Evolutionary conservation across 23 red algal genomes (phyloP), one percentile per base, ranked within the genome.

Genomic region (Gracilaria vermiculophylla): DNA sequence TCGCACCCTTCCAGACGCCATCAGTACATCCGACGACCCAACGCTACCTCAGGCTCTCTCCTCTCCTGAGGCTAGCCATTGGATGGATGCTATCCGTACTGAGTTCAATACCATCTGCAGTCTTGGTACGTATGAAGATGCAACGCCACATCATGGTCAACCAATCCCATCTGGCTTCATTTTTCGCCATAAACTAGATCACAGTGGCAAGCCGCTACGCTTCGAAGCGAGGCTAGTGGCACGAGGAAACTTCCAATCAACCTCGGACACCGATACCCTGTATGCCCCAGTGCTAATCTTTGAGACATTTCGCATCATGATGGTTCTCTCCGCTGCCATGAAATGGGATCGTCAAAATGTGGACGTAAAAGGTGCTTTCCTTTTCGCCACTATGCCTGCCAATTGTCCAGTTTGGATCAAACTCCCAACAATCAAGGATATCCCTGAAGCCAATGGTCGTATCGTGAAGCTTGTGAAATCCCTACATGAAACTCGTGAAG

Each of bases 151-250:
- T 35, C 29, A 43, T 5, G 42, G 13, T 1, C 43, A 31, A 62
- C 57, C 52, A 3, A 10, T 76, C 29, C 83, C 83, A 17, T 58
- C 67, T 31, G 83, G 66, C 9, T 19, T 87, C 28, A 76, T 87
- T 39, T 50, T 87, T 2, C 64, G 67, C 19, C 83, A 76, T 1
- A 87, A 75, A 28, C 66, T 66, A 25, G 49, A 87, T 40, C 44
- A 87, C 1, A 31, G 8, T 7, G 48, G 83, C 42, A 3, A 29
- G 15, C 83, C 67, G 9, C 21, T n/a, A 31, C 10, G 83, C 0
- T 87, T 87, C 20, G 60, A 87, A 76, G 83, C 83, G 44, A 32
- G 83, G 24, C 43, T 87, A 2, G 67, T 87, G 21, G 66, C 65
- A 16, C n/a, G 83, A 33, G 83, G 55, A 37, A 87, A 87, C 39